Evolutionary conservation across 305 asterid species (phyloP).

Genomic region (Fraxinus sp.): DNA sequence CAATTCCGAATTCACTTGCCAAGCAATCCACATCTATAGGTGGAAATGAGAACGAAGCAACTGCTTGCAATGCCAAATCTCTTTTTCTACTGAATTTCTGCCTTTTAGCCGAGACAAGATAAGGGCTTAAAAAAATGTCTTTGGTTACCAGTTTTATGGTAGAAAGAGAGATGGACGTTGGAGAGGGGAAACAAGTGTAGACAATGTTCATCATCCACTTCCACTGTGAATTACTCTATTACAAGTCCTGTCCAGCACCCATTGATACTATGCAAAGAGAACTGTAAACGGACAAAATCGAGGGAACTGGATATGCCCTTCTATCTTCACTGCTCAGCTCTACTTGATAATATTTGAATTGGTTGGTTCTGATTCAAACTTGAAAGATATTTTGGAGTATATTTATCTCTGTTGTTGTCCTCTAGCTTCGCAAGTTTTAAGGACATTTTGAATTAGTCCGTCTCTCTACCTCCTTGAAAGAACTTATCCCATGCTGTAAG

Average conservation of each 20-base stretch:
- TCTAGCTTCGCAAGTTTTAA: background rate
- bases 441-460: background rate
- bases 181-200: slow-evolving; percentile 22
- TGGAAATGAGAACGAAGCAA: slow-evolving; percentile 31
- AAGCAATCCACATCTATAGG: slow-evolving; percentile 31
- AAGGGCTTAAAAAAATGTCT: slow-evolving; percentile 16
- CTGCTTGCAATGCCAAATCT: slow-evolving; percentile 29
- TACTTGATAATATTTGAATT: background rate
- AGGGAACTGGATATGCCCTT: background rate
- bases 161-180: slow-evolving; percentile 21
- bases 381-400: background rate
- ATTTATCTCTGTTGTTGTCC: background rate
- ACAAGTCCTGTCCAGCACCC: background rate
- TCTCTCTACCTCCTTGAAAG: background rate
- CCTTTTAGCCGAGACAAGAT: background rate
- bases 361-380: background rate
- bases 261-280: background rate
- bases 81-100: slow-evolving; percentile 21
- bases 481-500: background rate
- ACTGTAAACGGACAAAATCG: background rate
- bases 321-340: background rate
- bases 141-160: slow-evolving; percentile 18
- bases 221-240: background rate
- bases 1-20: slow-evolving; percentile 39
- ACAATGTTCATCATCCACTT: slow-evolving; percentile 26